Evolutionary conservation across 148 eudicot species (phyloP), one percentile per base, ranked within the genome.

Genomic region (Polygonum maritimum): DNA sequence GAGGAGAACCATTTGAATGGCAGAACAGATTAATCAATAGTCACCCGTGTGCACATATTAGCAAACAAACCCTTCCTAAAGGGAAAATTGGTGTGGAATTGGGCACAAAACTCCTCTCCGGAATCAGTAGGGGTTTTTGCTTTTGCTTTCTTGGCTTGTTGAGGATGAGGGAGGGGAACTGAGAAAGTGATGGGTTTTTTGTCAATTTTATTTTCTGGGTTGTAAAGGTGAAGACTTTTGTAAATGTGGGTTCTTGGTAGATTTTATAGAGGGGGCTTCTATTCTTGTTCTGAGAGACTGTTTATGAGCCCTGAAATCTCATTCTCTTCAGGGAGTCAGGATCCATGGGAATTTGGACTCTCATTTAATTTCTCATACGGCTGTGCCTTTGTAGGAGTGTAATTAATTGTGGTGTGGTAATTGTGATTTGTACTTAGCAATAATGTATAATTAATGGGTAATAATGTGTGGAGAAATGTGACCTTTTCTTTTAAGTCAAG

Each of bases 1-100:
- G 75, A 72, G 33, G 75, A 72, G 75, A 48, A 72, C 33, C 71
- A 67, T 67, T 67, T 33, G 71, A 67, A 45, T 67, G 41, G 71
- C 22, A 67, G 71, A 19, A 67, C 71, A 67, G 45, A 44, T 67
- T 45, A 67, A 67, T 36, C 31, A 26, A 26, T 26, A 26, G 31
- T 26, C 71, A 67, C 71, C 71, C 71, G 71, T 67, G 71, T 67
- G 71, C 71, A 67, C 26, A 60, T 60, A 60, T 67, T 40, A 63
- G 33, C 69, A 63, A 63, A 31, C 36, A 63, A 67, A 3, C 3
- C 45, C 11, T 18, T 16, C 38, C 36, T 4, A 3, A 67, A 38
- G 16, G 71, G n/a, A 16, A 67, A 67, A 67, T 36, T 67, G 71
- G 71, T 8, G 69, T 5, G 12, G 33, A 62, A 57, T 49, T 49